Conservation (phyloP, 1,139 yeast genomes). For the Yamadazyma epiphylla region DNA sequence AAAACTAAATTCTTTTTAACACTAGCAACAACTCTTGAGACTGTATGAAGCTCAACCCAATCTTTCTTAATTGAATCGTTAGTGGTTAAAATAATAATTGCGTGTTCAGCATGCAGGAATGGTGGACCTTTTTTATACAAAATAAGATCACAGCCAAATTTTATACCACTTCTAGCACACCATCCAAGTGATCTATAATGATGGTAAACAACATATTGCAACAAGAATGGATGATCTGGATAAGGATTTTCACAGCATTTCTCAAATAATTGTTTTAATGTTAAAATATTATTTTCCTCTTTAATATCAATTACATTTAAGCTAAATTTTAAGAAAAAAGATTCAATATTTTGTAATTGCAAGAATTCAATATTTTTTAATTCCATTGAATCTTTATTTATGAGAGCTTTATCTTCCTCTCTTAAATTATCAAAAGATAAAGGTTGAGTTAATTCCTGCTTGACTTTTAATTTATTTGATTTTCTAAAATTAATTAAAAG, state of each 20-base stretch:
- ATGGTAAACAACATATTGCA: constrained; percentile 73
- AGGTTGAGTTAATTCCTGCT: constrained; percentile 10
- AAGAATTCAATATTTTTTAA: constrained; percentile 52
- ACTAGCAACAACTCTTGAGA: constrained; percentile 80
- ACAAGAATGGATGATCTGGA: constrained; percentile 39
- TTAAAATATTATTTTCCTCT: constrained; percentile 1
- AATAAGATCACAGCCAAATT: constrained; percentile 82
- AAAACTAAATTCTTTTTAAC: constrained; percentile 78
- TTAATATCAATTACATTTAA: constrained; percentile 37
- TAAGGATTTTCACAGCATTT: constrained; percentile 15
- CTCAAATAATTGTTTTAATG: constrained; percentile 20
- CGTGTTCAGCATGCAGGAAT: constrained; percentile 88
- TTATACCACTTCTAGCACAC: constrained; percentile 91
- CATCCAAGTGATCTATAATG: constrained; percentile 88
- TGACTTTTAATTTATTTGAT: constrained; percentile 10
- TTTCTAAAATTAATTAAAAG: constrained; percentile 20
- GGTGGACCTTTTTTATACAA: constrained; percentile 92
- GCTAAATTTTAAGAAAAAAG: constrained; percentile 58
- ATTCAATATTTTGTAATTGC: constrained; percentile 76
- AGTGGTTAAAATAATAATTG: constrained; percentile 49
- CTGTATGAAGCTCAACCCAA: constrained; percentile 65
- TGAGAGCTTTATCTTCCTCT: constrained; percentile 33
- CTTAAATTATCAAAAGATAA: constrained; percentile 16
- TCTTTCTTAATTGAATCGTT: constrained; percentile 24
- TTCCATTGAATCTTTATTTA: constrained; percentile 27